Evolutionary conservation across 331 rosid genomes (phyloP).

Genomic region (Pyrus hybrid): DNA sequence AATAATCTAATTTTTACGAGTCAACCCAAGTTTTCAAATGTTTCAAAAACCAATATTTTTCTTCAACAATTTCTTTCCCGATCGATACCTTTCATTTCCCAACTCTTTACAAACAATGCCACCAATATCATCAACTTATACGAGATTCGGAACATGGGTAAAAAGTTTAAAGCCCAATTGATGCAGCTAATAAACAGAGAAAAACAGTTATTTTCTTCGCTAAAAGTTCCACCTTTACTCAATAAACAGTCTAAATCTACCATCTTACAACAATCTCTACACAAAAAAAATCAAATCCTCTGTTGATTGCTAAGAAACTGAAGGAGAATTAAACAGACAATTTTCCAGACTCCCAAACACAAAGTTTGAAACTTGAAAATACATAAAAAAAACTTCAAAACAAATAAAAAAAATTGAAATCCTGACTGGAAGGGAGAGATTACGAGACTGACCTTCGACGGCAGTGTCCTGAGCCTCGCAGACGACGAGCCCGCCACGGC

Average conservation of each 20-base stretch:
- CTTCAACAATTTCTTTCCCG: background rate
- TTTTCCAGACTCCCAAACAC: background rate
- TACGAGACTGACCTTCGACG: conserved; percentile 43
- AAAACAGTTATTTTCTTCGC: background rate
- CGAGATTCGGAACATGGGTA: background rate
- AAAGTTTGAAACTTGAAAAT: too few relatives aligned
- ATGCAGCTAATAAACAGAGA: background rate
- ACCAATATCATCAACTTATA: background rate
- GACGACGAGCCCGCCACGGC: conserved; percentile 29
- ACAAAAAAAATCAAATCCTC: background rate
- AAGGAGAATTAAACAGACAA: too few relatives aligned
- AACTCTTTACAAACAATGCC: background rate
- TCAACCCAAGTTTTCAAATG: background rate
- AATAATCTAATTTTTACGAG: background rate
- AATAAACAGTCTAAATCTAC: background rate
- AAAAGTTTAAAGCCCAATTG: background rate
- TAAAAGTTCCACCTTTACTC: background rate
- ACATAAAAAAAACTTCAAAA: background rate
- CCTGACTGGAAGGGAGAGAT: background rate
- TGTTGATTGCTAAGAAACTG: background rate
- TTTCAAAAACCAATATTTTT: background rate
- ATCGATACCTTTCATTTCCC: background rate
- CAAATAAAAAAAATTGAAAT: background rate
- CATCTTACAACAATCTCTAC: background rate
- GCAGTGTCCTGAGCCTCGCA: conserved; percentile 81